Percentiles rank a stretch among this genome's conserved stretches.
Evolutionary conservation across 768 basidiomycete genomes (phyloP).

Genomic region (Boletus speciosus): DNA sequence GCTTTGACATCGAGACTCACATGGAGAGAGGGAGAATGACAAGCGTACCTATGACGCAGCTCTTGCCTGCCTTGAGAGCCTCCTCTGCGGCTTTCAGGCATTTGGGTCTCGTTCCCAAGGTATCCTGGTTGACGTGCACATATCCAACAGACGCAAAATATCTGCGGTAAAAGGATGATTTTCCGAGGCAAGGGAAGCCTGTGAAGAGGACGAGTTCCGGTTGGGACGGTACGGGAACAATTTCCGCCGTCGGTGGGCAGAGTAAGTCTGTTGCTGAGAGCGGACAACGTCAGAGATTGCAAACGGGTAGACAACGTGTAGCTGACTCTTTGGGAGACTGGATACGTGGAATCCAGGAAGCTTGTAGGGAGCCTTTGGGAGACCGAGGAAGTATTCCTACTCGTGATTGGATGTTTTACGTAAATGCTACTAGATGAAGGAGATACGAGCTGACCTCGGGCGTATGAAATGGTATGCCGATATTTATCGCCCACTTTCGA

Average conservation of each 20-base stretch:
- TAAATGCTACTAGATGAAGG: not conserved
- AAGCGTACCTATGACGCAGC: constrained; percentile 74
- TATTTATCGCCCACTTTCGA: constrained; percentile 79
- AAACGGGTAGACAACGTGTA: not conserved
- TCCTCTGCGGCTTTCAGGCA: constrained; percentile 66
- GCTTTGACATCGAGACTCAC: not conserved
- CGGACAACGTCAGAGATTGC: not conserved
- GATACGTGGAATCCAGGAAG: constrained; percentile 72
- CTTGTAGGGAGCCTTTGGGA: constrained; percentile 37
- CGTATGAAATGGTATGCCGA: constrained; percentile 70
- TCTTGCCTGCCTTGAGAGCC: constrained; percentile 50
- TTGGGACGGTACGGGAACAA: constrained; percentile 10
- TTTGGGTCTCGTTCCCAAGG: constrained; percentile 65
- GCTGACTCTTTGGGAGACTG: constrained; percentile 33
- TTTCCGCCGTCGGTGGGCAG: constrained; percentile 16
- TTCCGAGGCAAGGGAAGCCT: constrained; percentile 67
- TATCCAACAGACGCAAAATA: constrained; percentile 71
- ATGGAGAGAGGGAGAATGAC: not conserved
- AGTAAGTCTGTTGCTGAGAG: constrained; percentile 39
- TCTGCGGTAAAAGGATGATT: constrained; percentile 72
- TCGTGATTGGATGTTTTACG: not conserved
- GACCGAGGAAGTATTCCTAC: constrained; percentile 78
- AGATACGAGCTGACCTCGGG: constrained; percentile 60
- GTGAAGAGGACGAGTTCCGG: constrained; percentile 58
- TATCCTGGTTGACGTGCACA: constrained; percentile 85